phyloP scores from a whole-genome alignment of 2,329 filamentous ascomycete species.

The Rutstroemia sp. region DNA sequence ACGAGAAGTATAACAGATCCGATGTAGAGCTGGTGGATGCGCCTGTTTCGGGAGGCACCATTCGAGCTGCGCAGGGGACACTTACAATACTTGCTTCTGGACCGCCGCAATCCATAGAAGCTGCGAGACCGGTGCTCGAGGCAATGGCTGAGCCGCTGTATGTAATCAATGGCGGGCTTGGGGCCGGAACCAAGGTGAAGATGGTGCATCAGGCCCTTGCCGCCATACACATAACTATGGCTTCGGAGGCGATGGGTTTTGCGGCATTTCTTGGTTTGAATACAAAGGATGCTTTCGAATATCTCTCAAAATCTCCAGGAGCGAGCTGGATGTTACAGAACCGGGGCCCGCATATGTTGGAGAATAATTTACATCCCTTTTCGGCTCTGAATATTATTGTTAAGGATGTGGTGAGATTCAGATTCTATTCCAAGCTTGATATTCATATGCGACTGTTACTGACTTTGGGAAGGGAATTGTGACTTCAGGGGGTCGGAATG shows the following conservation, averaged over 20 bases:
- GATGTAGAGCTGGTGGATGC: slow-evolving; percentile 64
- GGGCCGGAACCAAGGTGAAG: slow-evolving; percentile 55
- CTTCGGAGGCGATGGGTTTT: slow-evolving; percentile 53
- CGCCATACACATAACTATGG: slow-evolving; percentile 56
- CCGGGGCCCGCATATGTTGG: slow-evolving; percentile 44
- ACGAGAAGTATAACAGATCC: slow-evolving; percentile 44
- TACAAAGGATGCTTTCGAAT: slow-evolving; percentile 34
- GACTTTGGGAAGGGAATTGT: slow-evolving; percentile 22
- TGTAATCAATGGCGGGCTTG: slow-evolving; percentile 51
- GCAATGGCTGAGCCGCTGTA: slow-evolving; percentile 49
- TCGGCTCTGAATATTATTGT: slow-evolving; percentile 31
- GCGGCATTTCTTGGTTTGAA: slow-evolving; percentile 49
- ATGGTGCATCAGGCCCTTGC: slow-evolving; percentile 36
- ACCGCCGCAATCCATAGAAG: slow-evolving; percentile 31
- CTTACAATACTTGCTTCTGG: slow-evolving; percentile 69
- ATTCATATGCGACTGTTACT: not conserved
- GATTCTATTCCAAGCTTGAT: no score
- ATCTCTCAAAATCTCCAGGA: slow-evolving; percentile 15
- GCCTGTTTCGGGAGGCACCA: slow-evolving; percentile 65
- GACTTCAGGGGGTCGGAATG: slow-evolving; percentile 24
- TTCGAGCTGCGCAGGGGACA: slow-evolving; percentile 62
- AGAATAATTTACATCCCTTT: slow-evolving; percentile 38
- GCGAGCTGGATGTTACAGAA: slow-evolving; percentile 49
- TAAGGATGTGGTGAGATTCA: slow-evolving; percentile 29
- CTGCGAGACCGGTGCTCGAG: slow-evolving; percentile 16